Percentiles rank a stretch among this genome's conserved stretches.
Conservation (phyloP, 2,329 filamentous ascomycete genomes). For the Calonectria multiphialidica region DNA sequence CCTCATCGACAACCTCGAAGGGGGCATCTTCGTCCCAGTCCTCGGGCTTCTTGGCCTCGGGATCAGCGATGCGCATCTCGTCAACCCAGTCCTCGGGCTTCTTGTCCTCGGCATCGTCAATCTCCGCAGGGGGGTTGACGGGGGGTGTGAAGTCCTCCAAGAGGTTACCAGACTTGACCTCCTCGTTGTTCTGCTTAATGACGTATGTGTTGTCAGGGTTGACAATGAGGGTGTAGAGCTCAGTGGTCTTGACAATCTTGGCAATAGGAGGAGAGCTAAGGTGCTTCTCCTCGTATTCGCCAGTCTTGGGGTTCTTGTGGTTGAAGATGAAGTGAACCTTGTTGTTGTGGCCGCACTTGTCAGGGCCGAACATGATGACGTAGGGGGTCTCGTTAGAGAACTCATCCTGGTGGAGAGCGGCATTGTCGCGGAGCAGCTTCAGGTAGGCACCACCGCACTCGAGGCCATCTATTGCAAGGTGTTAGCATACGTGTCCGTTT, state of each 20-base stretch:
- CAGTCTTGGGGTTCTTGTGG: constrained; percentile 99
- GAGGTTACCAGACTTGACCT: constrained; percentile 89
- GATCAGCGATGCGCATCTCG: constrained; percentile 89
- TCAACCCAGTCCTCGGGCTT: constrained; percentile 99
- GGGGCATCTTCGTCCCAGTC: constrained; percentile 99
- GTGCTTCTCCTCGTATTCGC: constrained; percentile 99
- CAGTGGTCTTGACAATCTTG: constrained; percentile 89
- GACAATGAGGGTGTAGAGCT: constrained; percentile 97
- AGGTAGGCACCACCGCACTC: constrained; percentile 99
- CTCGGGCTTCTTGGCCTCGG: constrained; percentile 94
- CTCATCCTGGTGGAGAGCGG: constrained; percentile 95
- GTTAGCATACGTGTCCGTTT: constrained; percentile 38
- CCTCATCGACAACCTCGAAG: constrained; percentile 94
- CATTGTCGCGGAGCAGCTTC: constrained; percentile 98
- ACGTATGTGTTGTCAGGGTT: constrained; percentile 96
- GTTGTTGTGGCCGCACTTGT: constrained; percentile 99
- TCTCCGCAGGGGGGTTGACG: constrained; percentile 96
- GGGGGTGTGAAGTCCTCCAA: constrained; percentile 92
- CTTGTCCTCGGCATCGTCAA: constrained; percentile 91
- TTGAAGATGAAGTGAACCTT: constrained; percentile 99
- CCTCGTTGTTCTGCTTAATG: constrained; percentile 91
- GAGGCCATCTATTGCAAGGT: constrained; percentile 77
- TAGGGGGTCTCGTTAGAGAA: constrained; percentile 98
- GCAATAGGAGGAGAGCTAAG: constrained; percentile 85
- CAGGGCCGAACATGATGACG: constrained; percentile 99